Conservation (phyloP, 495 filamentous ascomycete species). For the Penicillium fimorum region DNA sequence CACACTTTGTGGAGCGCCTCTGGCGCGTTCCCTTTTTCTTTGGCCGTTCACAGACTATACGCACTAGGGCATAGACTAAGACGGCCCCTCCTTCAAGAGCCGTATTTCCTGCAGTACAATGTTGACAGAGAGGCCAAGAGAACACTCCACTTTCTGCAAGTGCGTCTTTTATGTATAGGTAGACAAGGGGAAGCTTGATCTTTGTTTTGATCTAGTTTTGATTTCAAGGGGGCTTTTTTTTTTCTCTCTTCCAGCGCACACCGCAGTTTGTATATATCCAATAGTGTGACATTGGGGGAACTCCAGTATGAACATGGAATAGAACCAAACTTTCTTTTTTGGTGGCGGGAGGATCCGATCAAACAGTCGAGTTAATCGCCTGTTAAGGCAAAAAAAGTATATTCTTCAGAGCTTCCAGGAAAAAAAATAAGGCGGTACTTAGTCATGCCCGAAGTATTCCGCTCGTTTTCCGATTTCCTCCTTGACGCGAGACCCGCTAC, state of each 20-base stretch:
- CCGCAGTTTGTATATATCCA: constrained; percentile 17
- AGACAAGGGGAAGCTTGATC: constrained; percentile 21
- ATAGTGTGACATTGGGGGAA: background rate
- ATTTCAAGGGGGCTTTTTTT: background rate
- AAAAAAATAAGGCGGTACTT: constrained; percentile 6
- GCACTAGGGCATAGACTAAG: constrained; percentile 7
- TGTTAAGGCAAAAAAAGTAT: constrained; percentile 4
- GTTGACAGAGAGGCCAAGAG: constrained; percentile 29
- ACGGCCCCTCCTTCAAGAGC: background rate
- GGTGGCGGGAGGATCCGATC: constrained; percentile 21
- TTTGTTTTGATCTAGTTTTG: background rate
- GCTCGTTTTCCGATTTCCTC: constrained; percentile 11
- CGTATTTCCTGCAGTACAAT: background rate
- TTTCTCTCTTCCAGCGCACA: constrained; percentile 29
- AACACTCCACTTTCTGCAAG: constrained; percentile 25
- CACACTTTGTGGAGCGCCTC: constrained; percentile 12
- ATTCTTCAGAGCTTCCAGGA: background rate
- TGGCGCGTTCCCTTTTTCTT: constrained; percentile 13
- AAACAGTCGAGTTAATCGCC: constrained; percentile 12
- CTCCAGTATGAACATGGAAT: constrained; percentile 10
- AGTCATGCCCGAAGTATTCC: constrained; percentile 16
- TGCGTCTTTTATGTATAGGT: constrained; percentile 8
- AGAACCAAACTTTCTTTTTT: constrained; percentile 13
- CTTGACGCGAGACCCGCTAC: constrained; percentile 4
- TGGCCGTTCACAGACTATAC: constrained; percentile 5